Conservation (phyloP, 306 rosid species). For the Vigna nakashimae region DNA sequence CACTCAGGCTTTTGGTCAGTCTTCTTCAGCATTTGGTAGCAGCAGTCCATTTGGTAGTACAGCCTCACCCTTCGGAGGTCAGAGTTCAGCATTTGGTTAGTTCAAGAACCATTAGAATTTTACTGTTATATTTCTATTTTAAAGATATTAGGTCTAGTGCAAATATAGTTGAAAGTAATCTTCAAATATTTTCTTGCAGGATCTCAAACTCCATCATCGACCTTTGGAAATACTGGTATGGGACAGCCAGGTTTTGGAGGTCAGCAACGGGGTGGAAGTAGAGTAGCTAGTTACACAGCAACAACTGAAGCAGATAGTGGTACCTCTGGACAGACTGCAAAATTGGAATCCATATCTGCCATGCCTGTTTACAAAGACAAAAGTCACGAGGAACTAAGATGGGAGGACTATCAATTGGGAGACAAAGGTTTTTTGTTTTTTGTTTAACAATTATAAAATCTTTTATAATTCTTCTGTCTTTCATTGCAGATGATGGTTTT, state of each 20-base stretch:
- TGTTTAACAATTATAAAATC: not conserved
- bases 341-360: conserved; percentile 92
- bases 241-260: conserved; percentile 80
- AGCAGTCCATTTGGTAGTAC: conserved; percentile 70
- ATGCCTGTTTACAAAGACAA: conserved; percentile 89
- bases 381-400: conserved; percentile 96
- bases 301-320: conserved; percentile 81
- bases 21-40: conserved; percentile 77
- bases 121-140: conserved; percentile 36
- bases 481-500: conserved; percentile 20
- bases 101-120: conserved; percentile 31
- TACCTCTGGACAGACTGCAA: conserved; percentile 63
- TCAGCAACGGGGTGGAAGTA: conserved; percentile 90
- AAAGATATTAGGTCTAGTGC: conserved; percentile 26
- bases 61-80: conserved; percentile 77
- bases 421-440: conserved; percentile 67
- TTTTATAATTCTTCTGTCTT: not conserved
- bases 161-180: conserved; percentile 11
- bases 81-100: conserved; percentile 87
- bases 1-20: conserved; percentile 75
- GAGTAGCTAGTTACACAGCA: conserved; percentile 71
- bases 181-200: conserved; percentile 56
- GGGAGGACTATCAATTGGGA: conserved; percentile 96
- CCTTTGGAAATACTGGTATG: conserved; percentile 68
- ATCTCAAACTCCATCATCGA: conserved; percentile 65